Evolutionary conservation across 345 rosid genomes (phyloP).

Genomic region (Mallotus nudiflorus): DNA sequence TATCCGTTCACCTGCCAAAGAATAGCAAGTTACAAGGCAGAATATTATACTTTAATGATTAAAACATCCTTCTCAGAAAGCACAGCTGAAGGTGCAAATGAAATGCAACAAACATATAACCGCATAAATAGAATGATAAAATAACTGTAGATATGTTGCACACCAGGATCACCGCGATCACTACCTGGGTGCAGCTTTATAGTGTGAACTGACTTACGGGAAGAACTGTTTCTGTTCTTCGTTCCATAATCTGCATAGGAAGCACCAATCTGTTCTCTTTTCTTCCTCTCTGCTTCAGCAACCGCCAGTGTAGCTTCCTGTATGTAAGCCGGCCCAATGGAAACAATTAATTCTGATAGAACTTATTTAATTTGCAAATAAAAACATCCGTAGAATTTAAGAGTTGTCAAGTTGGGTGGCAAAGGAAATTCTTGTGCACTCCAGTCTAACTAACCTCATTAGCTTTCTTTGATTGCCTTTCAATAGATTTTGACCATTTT

Average conservation of each 20-base stretch:
- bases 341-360: slow-evolving; percentile 9
- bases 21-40: neutral
- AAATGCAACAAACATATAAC: neutral
- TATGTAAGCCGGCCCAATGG: slow-evolving; percentile 14
- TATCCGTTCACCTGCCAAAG: slow-evolving; percentile 63
- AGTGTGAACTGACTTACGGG: slow-evolving; percentile 46
- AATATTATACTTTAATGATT: slow-evolving; percentile 1
- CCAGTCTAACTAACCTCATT: slow-evolving; percentile 64
- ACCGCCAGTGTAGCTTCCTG: slow-evolving; percentile 95
- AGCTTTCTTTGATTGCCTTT: slow-evolving; percentile 74
- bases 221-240: slow-evolving; percentile 43
- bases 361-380: slow-evolving; percentile 2
- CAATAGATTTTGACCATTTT: slow-evolving; percentile 96
- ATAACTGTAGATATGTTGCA: neutral
- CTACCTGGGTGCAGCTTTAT: slow-evolving; percentile 27
- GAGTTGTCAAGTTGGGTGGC: neutral
- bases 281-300: slow-evolving; percentile 74
- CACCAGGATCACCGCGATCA: slow-evolving; percentile 12
- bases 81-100: neutral
- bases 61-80: slow-evolving; percentile 12
- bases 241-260: slow-evolving; percentile 33
- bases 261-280: slow-evolving; percentile 51
- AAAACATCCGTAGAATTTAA: slow-evolving; percentile 1
- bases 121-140: neutral
- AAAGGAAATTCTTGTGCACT: slow-evolving; percentile 5